Percentiles rank a stretch among this genome's conserved stretches.
phyloP scores from a whole-genome alignment of 306 rosid genomes.

The Prosopis cineraria region DNA sequence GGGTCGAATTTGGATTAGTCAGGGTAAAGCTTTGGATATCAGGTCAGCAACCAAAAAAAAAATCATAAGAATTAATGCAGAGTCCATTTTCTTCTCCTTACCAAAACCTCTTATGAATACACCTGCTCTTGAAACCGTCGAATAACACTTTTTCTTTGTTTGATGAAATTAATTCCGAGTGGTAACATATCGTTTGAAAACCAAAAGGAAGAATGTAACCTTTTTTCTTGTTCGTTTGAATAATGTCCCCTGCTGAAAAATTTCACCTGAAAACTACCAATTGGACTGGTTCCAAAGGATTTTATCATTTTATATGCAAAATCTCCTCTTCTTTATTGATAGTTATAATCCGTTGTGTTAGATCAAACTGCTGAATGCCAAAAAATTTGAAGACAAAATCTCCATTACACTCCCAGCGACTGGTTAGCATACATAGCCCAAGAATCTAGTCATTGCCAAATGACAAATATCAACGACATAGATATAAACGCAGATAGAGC shows the following conservation, averaged over 20 bases:
- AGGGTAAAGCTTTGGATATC: too few species aligned
- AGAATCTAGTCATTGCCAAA: constrained; percentile 23
- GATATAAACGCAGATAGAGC: not conserved
- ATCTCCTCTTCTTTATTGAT: not conserved
- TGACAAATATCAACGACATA: not conserved
- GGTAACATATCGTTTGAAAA: constrained; percentile 17
- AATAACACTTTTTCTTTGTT: too few species aligned
- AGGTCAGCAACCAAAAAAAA: too few species aligned
- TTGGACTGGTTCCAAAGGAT: not conserved
- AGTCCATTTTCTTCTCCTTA: too few species aligned
- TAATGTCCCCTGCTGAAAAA: not conserved
- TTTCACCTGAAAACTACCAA: constrained; percentile 6
- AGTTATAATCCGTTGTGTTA: constrained; percentile 34
- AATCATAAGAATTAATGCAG: constrained; percentile 58
- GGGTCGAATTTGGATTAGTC: too few species aligned
- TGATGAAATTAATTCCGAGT: not conserved
- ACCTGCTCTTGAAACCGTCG: too few species aligned
- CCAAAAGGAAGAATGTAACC: not conserved
- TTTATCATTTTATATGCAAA: constrained; percentile 25
- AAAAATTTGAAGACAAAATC: constrained; percentile 68
- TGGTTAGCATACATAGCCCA: constrained; percentile 50
- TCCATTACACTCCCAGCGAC: constrained; percentile 75
- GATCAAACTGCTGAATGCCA: constrained; percentile 61
- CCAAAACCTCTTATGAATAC: constrained; percentile 80
- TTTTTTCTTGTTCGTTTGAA: not conserved